These are phyloP conservation scores for Pholiota adiposa DNA, from an alignment of 1,284 basidiomycete genomes.

Conservation along the genomic window DNA sequence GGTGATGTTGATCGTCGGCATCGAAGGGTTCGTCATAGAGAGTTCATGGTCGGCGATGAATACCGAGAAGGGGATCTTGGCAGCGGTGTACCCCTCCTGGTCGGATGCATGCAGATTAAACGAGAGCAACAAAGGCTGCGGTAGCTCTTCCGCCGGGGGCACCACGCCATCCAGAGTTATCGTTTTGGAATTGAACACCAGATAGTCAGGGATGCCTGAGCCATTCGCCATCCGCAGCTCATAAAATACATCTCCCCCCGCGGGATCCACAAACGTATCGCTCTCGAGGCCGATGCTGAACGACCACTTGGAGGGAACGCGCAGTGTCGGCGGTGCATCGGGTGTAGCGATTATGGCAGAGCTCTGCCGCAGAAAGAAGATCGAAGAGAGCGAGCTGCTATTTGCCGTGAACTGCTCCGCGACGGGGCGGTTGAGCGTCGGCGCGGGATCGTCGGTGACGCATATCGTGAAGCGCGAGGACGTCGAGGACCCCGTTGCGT, in stretches of 20 bases:
- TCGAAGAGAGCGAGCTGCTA: slow-evolving; percentile 70
- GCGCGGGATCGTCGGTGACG: slow-evolving; percentile 61
- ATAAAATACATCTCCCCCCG: slow-evolving; percentile 59
- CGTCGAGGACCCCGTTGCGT: slow-evolving; percentile 48
- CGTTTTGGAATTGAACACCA: slow-evolving; percentile 67
- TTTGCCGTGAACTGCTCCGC: slow-evolving; percentile 60
- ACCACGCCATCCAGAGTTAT: slow-evolving; percentile 84
- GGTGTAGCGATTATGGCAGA: slow-evolving; percentile 53
- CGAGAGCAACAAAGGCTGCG: slow-evolving; percentile 46
- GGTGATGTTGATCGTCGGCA: slow-evolving; percentile 73
- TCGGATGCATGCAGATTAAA: slow-evolving; percentile 71
- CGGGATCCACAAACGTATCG: slow-evolving; percentile 60
- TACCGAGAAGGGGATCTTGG: slow-evolving; percentile 55
- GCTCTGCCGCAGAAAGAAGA: slow-evolving; percentile 57
- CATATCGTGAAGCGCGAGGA: slow-evolving; percentile 63
- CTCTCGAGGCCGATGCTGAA: slow-evolving; percentile 88
- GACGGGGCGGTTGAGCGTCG: slow-evolving; percentile 60
- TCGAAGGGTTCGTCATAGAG: slow-evolving; percentile 44
- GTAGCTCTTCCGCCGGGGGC: slow-evolving; percentile 47
- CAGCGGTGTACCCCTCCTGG: slow-evolving; percentile 63
- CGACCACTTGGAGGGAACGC: slow-evolving; percentile 85
- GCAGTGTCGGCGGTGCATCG: slow-evolving; percentile 58
- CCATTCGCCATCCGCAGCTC: slow-evolving; percentile 69
- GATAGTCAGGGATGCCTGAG: slow-evolving; percentile 75
- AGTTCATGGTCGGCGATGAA: slow-evolving; percentile 70